phyloP scores from a whole-genome alignment of 805 yeast species.

The Zygosaccharomyces bailii region DNA sequence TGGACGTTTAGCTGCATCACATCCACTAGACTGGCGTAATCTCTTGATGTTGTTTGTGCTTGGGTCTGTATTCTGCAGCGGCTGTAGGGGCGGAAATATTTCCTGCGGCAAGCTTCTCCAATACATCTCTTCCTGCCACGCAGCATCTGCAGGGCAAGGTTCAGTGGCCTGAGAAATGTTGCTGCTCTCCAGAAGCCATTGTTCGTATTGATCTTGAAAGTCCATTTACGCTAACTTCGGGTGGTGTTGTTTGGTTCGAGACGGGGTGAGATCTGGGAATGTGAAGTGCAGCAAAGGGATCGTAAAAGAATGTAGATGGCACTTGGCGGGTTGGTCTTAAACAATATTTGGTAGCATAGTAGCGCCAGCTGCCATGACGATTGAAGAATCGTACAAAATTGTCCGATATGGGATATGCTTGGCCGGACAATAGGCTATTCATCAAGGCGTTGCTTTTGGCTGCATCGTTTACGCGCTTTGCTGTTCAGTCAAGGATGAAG shows the following conservation, averaged over 20 bases:
- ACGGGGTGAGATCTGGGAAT: background rate
- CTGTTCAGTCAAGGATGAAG: too few relatives aligned
- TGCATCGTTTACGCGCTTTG: too few relatives aligned
- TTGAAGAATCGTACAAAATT: too few relatives aligned
- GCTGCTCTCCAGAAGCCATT: constrained; percentile 11
- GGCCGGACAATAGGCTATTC: too few relatives aligned
- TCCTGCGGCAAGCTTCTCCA: constrained; percentile 13
- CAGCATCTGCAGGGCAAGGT: constrained; percentile 6
- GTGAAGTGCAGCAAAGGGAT: too few relatives aligned
- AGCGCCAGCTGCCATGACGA: too few relatives aligned
- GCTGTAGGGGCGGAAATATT: constrained; percentile 4
- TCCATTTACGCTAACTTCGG: background rate
- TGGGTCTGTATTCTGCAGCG: background rate
- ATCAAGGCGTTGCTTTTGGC: too few relatives aligned
- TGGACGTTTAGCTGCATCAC: background rate
- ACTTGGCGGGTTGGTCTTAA: too few relatives aligned
- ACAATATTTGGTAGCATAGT: too few relatives aligned
- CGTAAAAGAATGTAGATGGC: too few relatives aligned
- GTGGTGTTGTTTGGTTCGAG: background rate
- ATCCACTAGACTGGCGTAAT: background rate
- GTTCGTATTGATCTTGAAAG: constrained; percentile 12
- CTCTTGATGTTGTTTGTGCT: background rate
- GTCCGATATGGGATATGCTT: too few relatives aligned
- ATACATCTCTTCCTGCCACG: constrained; percentile 10
- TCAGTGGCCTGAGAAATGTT: background rate